phyloP scores from a whole-genome alignment of 2,329 filamentous ascomycete species.

The Magnaporthiopsis rhizophila region DNA sequence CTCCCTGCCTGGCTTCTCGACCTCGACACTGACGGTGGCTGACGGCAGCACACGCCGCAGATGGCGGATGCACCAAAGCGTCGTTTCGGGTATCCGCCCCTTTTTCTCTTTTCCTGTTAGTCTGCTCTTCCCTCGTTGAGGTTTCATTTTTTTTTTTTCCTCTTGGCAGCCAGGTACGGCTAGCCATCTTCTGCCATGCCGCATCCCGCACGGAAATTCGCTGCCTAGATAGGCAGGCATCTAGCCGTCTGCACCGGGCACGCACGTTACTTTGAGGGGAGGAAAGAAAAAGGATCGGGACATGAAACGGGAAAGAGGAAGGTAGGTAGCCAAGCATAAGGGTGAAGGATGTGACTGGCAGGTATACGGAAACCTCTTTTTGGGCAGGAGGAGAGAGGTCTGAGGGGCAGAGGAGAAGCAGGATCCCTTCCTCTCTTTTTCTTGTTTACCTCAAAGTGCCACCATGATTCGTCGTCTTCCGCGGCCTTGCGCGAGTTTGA shows the following conservation, averaged over 20 bases:
- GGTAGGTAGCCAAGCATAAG: neutral
- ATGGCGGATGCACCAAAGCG: constrained; percentile 48
- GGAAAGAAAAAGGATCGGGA: neutral
- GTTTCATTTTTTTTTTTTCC: neutral
- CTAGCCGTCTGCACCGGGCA: neutral
- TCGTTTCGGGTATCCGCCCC: constrained; percentile 58
- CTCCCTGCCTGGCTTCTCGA: constrained; percentile 59
- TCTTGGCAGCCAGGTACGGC: neutral
- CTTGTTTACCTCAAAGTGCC: constrained; percentile 59
- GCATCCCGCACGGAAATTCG: neutral
- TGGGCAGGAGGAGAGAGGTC: neutral
- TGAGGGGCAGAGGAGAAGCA: neutral
- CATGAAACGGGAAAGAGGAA: neutral
- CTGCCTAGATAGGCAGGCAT: neutral
- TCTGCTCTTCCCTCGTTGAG: no score
- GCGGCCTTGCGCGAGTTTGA: constrained; percentile 4
- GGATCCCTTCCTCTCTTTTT: neutral
- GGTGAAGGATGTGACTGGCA: neutral
- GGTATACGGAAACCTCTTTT: neutral
- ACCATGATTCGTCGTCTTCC: constrained; percentile 40
- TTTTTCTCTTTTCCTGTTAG: constrained; percentile 17
- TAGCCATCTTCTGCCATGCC: neutral
- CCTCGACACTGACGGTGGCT: constrained; percentile 56
- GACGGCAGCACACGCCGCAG: constrained; percentile 33
- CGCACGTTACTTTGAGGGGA: neutral